Evolutionary conservation across 805 yeast species (phyloP), one percentile per base, ranked within the genome.

Genomic region (Candida boidinii): DNA sequence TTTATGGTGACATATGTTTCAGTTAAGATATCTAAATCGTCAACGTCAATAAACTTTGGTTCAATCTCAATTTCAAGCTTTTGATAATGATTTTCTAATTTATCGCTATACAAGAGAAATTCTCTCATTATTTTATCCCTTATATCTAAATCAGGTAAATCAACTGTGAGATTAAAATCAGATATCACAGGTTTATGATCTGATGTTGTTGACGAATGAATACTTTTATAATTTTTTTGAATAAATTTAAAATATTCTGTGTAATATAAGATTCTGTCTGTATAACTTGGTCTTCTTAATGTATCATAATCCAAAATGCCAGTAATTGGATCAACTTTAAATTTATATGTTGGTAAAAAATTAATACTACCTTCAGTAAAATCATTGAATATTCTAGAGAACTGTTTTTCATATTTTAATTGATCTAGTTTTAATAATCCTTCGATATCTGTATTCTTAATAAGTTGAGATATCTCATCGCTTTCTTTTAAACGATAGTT

Each of bases 141-240:
- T n/a, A n/a, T n/a, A n/a, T 43, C 54, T 12, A 46, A 47, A 45
- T 75, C 62, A 8, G 70, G 51, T 3, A 65, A 35, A 10, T 55
- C 51, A 1, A 59, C 43, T 1, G 48, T 40, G 3, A 65, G 27
- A 7, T 40, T 41, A 28, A 54, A 64, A 13, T 56, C 62, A 3
- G 68, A 51, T 11, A 49, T 46, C 2, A 76, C 79, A 0, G 83
- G 81, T 32, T 64, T 59, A 46, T 76, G 83, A 42, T 76, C 83
- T 0, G 79, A 72, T 0, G 60, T 46, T 7, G 31, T 30, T 36
- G 1, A 46, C 45, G 5, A 54, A 43, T 0, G 44, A 29, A 20
- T 49, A 44, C 18, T 55, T 49, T 2, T 39, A 17, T 2, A 32
- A 20, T 20, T 44, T 50, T 13, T 24, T 39, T 21, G 43, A 30